Percentiles rank a stretch among this genome's conserved stretches.
Evolutionary conservation across 768 basidiomycete genomes (phyloP).

Genomic region (Auricularia cornea): DNA sequence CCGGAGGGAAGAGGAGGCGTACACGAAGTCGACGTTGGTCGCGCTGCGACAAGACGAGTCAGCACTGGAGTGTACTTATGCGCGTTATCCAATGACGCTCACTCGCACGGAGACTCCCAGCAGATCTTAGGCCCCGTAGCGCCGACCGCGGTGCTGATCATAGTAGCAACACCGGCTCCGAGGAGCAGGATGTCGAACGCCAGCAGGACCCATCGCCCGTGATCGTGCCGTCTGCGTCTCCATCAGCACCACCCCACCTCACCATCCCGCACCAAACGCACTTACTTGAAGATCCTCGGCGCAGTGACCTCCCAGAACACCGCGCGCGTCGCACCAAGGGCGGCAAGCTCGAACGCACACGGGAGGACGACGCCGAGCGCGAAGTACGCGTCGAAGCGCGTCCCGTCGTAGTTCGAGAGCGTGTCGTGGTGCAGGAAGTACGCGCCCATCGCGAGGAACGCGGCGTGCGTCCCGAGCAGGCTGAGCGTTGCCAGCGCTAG

Average conservation of each 20-base stretch:
- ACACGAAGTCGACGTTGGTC: no score
- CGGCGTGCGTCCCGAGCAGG: not conserved
- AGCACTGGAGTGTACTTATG: no score
- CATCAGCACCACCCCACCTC: no score
- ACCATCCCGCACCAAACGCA: no score
- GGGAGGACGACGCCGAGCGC: not conserved
- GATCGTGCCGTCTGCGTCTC: not conserved
- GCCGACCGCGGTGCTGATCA: not conserved
- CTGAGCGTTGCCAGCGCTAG: not conserved
- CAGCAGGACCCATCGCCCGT: not conserved
- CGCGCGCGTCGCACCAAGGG: not conserved
- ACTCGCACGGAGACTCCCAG: not conserved
- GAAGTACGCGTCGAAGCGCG: not conserved
- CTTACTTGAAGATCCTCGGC: not conserved
- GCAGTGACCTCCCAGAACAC: not conserved
- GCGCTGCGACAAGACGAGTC: no score
- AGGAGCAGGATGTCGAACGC: not conserved
- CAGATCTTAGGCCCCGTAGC: not conserved
- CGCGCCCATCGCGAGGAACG: not conserved
- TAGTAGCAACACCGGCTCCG: not conserved
- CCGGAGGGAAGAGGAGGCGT: no score
- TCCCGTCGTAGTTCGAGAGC: not conserved
- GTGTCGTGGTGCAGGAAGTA: not conserved
- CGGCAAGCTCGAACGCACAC: not conserved
- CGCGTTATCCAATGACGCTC: no score